Percentiles rank a stretch among this genome's conserved stretches.
phyloP scores from a whole-genome alignment of 2,329 filamentous ascomycete genomes.

The Exutisphaerella laricina region DNA sequence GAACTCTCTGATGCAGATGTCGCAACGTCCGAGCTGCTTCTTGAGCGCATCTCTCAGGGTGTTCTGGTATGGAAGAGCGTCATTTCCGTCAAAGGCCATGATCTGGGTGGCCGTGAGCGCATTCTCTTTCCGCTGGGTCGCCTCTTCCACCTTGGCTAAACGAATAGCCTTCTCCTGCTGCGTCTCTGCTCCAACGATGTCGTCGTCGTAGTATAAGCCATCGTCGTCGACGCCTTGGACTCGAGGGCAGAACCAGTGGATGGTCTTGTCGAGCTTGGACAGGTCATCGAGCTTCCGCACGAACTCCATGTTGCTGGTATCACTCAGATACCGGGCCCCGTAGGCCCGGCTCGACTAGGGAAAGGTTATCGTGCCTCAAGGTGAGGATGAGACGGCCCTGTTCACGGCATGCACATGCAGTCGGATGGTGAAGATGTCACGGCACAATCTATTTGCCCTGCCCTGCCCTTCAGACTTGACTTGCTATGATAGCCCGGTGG shows the following conservation, averaged over 20 bases:
- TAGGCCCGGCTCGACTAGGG: constrained; percentile 7
- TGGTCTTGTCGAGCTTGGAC: constrained; percentile 30
- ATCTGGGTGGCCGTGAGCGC: constrained; percentile 42
- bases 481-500: too few species aligned
- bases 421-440: neutral
- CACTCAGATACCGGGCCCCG: constrained; percentile 6
- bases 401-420: constrained; percentile 1
- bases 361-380: neutral
- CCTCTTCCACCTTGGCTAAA: constrained; percentile 35
- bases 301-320: constrained; percentile 11
- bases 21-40: constrained; percentile 42
- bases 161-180: constrained; percentile 21
- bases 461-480: too few species aligned
- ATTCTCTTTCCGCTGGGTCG: constrained; percentile 37
- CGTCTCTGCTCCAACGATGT: constrained; percentile 27
- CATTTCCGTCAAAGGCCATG: constrained; percentile 44
- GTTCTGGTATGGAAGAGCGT: constrained; percentile 40
- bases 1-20: constrained; percentile 47
- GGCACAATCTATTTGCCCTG: neutral
- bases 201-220: constrained; percentile 44
- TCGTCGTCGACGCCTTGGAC: constrained; percentile 31
- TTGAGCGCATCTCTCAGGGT: constrained; percentile 38
- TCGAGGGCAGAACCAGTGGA: constrained; percentile 48
- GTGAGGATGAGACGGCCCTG: neutral
- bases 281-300: constrained; percentile 20